These are phyloP conservation scores for Beta lomatogona DNA, from an alignment of 179 eudicot species.

Conservation along the genomic window DNA sequence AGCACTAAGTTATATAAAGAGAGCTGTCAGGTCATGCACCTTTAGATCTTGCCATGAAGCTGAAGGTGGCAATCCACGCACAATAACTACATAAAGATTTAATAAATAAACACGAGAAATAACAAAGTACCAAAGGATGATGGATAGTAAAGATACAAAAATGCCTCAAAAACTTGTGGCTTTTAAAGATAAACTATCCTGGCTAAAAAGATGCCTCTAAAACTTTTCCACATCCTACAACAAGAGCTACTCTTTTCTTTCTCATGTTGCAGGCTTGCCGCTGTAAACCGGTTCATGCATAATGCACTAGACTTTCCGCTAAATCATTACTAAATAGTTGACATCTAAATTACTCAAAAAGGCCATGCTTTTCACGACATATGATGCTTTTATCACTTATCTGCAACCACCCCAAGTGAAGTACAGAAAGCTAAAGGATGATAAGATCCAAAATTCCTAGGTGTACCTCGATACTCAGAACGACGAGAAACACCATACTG, in stretches of 20 bases:
- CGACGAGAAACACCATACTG: slow-evolving; percentile 33
- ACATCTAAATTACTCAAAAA: not conserved
- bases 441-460: not conserved
- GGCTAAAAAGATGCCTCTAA: not conserved
- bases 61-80: slow-evolving; percentile 38
- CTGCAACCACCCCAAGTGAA: not conserved
- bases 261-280: not conserved
- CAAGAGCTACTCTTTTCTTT: not conserved
- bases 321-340: not conserved
- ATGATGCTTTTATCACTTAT: not conserved
- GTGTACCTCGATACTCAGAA: slow-evolving; percentile 35
- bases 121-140: not conserved
- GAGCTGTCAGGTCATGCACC: slow-evolving; percentile 22
- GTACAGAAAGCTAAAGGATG: not conserved
- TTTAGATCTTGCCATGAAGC: slow-evolving; percentile 44
- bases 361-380: slow-evolving; percentile 4
- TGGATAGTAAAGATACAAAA: not conserved
- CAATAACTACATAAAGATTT: slow-evolving; percentile 28
- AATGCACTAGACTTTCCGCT: not conserved
- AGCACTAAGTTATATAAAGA: not conserved
- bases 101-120: not conserved
- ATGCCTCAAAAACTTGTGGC: not conserved
- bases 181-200: not conserved
- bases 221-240: not conserved
- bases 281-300: not conserved